Evolutionary conservation across 257 asterid species (phyloP).

Genomic region (Salvia rosmarinus): DNA sequence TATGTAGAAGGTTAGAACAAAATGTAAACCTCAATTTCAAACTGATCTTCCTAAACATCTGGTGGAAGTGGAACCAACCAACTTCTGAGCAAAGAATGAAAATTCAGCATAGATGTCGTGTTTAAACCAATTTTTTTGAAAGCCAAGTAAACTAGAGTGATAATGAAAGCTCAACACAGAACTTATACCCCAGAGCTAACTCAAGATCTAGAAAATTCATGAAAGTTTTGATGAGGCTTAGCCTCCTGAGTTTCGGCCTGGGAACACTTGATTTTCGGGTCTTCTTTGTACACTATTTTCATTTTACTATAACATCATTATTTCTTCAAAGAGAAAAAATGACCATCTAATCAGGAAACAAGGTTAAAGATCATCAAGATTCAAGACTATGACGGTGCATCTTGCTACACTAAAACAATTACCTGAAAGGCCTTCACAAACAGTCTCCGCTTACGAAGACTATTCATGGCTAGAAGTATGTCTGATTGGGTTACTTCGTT

Average conservation of each 20-base stretch:
- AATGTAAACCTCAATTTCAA: not conserved
- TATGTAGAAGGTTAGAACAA: constrained; percentile 8
- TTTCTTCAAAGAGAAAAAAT: not conserved
- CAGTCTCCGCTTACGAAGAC: constrained; percentile 53
- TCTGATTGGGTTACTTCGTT: constrained; percentile 57
- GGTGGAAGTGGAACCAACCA: not conserved
- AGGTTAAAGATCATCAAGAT: not conserved
- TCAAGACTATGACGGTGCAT: not conserved
- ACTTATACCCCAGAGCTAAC: not conserved
- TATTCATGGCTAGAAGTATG: constrained; percentile 39
- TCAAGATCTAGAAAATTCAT: not conserved
- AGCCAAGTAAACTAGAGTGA: no score
- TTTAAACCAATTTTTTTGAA: not conserved
- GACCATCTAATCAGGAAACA: not conserved
- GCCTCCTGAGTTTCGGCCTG: not conserved
- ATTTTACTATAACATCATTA: not conserved
- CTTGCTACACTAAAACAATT: not conserved
- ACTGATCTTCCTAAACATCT: not conserved
- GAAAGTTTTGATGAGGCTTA: not conserved
- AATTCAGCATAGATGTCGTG: not conserved
- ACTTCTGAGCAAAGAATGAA: constrained; percentile 7
- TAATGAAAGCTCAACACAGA: not conserved
- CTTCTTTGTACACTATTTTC: not conserved
- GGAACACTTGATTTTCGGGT: not conserved
- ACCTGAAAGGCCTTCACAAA: constrained; percentile 78